A percentile compares a stretch with the other conserved stretches of the same genome.
phyloP scores from a whole-genome alignment of 2,329 filamentous ascomycete species.

The Curvularia verruculosa region DNA sequence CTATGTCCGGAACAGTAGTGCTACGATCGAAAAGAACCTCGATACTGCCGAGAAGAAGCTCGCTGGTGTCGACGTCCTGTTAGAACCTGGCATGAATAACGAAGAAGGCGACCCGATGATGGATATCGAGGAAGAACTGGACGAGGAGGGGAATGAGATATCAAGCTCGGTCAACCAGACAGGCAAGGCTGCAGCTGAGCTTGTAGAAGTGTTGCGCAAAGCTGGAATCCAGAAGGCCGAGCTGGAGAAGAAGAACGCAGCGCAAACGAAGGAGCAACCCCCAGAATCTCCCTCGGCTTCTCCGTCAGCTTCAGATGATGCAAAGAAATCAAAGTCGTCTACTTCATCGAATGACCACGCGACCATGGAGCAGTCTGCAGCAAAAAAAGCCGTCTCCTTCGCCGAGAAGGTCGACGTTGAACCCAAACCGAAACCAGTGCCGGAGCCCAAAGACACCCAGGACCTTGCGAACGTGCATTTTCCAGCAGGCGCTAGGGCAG shows the following conservation, averaged over 20 bases:
- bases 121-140: conserved; percentile 90
- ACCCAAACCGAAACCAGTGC: conserved; percentile 10
- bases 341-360: neutral
- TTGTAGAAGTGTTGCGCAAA: conserved; percentile 76
- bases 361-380: neutral
- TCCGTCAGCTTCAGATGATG: neutral
- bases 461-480: conserved; percentile 38
- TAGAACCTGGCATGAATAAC: conserved; percentile 66
- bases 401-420: conserved; percentile 61
- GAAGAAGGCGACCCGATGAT: conserved; percentile 78
- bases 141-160: conserved; percentile 86
- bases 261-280: neutral
- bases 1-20: conserved; percentile 84
- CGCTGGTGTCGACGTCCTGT: conserved; percentile 60
- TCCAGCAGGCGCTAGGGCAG: conserved; percentile 46
- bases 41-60: conserved; percentile 72
- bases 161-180: conserved; percentile 61
- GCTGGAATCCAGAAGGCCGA: conserved; percentile 64
- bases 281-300: neutral
- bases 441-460: conserved; percentile 32
- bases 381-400: conserved; percentile 68
- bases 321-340: neutral
- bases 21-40: conserved; percentile 74
- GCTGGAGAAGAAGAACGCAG: conserved; percentile 23
- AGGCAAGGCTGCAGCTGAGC: conserved; percentile 68